Percentiles rank a stretch among this genome's conserved stretches.
Evolutionary conservation across 495 filamentous ascomycete genomes (phyloP).

Genomic region (Pseudomonodictys pantanalensis): DNA sequence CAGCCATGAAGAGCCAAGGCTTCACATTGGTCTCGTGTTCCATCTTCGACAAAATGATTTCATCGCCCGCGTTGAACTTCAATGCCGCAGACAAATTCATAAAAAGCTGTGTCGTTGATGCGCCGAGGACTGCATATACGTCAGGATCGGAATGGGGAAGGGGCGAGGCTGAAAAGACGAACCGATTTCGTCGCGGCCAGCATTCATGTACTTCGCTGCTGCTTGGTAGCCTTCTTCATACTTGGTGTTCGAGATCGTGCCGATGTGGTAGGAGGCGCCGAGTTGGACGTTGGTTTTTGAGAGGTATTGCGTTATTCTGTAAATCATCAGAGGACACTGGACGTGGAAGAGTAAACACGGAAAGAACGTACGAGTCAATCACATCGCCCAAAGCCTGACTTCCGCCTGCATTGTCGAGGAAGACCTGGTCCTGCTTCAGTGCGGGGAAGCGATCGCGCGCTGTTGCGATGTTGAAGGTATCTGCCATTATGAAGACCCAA

Average conservation of each 20-base stretch:
- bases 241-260: constrained; percentile 52
- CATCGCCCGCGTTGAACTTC: constrained; percentile 55
- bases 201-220: constrained; percentile 67
- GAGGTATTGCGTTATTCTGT: constrained; percentile 63
- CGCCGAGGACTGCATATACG: constrained; percentile 60
- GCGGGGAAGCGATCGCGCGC: constrained; percentile 66
- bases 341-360: background rate
- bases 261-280: constrained; percentile 60
- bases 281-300: constrained; percentile 69
- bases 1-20: constrained; percentile 64
- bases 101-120: constrained; percentile 70
- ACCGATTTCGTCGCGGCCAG: constrained; percentile 60
- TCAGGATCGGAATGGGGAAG: no score
- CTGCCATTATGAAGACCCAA: no score
- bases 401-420: constrained; percentile 73
- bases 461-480: constrained; percentile 50
- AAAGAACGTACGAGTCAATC: constrained; percentile 56
- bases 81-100: constrained; percentile 65
- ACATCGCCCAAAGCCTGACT: constrained; percentile 65
- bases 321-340: background rate
- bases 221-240: constrained; percentile 57
- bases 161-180: background rate
- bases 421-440: constrained; percentile 61
- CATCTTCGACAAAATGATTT: constrained; percentile 63
- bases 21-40: constrained; percentile 73